Evolutionary conservation across 2,329 filamentous ascomycete genomes (phyloP), one percentile per base, ranked within the genome.

Genomic region (Calonectria pseudoreteaudii): DNA sequence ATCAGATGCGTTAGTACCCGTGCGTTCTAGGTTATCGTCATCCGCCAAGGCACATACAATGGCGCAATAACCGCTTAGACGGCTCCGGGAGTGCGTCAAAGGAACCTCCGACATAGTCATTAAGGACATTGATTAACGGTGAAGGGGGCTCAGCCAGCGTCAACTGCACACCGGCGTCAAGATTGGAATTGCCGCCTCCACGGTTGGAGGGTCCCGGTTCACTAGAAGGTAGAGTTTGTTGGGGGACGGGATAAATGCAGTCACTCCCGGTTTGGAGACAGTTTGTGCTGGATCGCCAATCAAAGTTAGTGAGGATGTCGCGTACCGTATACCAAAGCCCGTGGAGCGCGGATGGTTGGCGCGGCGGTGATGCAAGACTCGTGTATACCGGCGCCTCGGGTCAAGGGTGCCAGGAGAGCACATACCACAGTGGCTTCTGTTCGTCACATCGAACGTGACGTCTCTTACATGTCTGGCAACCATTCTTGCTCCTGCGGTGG

Each of bases 391-490:
- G 60, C 74, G 77, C 76, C 77, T 77, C 77, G 76, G 64, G 65
- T 60, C 74, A 72, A 76, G 74, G 72, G 72, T 71, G 67, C 56
- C 47, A 70, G 62, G 64, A 52, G 52, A 68, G 71, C 67, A 83
- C 85, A 78, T 85, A 87, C 86, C 86, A 88, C 52, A 87, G 81
- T 50, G 86, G 86, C 75, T 82, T 86, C 73, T 83, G 82, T 76
- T 88, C 86, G 72, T 88, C 86, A 79, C 86, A 88, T 67, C 86
- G 84, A 66, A 88, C 86, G 75, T 87, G 86, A 75, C 86, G 84
- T 68, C 79, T 80, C 78, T 86, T 87, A 80, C 83, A 85, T 30
- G 76, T 79, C 68, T 81, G 77, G 65, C 84, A 86, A 65, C 84
- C 84, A 68, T 81, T 81, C 73, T 84, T 84, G 77, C 83, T 85